phyloP scores from a whole-genome alignment of 768 basidiomycete genomes.

The Trametes elegans region DNA sequence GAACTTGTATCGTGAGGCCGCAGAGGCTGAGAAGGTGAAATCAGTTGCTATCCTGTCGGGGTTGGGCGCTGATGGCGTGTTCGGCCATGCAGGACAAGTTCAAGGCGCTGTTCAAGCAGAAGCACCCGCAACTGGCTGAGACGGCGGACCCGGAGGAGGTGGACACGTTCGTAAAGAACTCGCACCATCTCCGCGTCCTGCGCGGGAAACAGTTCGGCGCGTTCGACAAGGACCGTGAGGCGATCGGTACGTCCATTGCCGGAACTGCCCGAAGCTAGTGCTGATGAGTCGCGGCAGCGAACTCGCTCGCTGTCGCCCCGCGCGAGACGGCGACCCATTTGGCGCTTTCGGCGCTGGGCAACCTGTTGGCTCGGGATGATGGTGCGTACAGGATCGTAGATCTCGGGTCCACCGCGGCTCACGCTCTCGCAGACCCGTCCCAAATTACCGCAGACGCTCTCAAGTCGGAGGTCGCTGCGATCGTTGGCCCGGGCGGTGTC shows the following conservation, averaged over 20 bases:
- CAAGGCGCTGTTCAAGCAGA: slow-evolving; percentile 41
- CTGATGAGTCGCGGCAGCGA: slow-evolving; percentile 12
- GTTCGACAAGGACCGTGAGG: slow-evolving; percentile 47
- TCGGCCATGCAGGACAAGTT: slow-evolving; percentile 23
- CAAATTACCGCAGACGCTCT: slow-evolving; percentile 51
- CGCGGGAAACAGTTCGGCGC: slow-evolving; percentile 61
- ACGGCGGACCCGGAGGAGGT: slow-evolving; percentile 52
- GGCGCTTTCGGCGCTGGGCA: slow-evolving; percentile 61
- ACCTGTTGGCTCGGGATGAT: slow-evolving; percentile 21
- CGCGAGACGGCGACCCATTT: slow-evolving; percentile 70
- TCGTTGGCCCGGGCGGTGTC: slow-evolving; percentile 49
- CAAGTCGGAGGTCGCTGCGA: slow-evolving; percentile 44
- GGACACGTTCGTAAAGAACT: slow-evolving; percentile 77
- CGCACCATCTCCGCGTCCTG: slow-evolving; percentile 68
- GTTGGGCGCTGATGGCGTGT: background rate
- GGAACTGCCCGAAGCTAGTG: background rate
- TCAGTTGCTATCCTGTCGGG: background rate
- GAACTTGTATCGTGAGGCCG: slow-evolving; percentile 75
- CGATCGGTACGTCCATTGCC: slow-evolving; percentile 44
- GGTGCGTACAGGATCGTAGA: slow-evolving; percentile 2
- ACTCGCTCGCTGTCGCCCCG: slow-evolving; percentile 31
- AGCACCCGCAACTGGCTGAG: slow-evolving; percentile 39
- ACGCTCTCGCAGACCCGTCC: slow-evolving; percentile 25
- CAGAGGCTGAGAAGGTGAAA: slow-evolving; percentile 65
- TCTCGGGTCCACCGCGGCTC: background rate